Base-by-base conservation (phyloP, 345 rosid genomes). In the Populus euphratica region DNA sequence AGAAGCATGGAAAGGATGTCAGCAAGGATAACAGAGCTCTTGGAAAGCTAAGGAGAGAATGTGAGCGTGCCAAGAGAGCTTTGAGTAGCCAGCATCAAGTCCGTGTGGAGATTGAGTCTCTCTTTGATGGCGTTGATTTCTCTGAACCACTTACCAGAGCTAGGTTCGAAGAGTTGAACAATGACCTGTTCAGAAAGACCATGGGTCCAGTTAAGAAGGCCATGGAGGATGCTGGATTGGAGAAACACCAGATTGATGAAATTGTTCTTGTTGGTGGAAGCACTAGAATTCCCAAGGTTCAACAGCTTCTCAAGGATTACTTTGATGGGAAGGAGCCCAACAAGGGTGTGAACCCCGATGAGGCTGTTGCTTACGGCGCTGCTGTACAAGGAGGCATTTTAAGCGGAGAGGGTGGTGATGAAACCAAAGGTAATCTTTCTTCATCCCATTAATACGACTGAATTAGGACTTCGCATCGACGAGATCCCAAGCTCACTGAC, bases 241-340 rank as follows among this genome's bases (percentile, higher is more conserved):
- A 79, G 62, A 82, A 75, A 74, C 31, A 33, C 2, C 71, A 79
- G 70, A 78, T 78, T 47, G 79, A 82, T 61, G 82, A 82, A 33
- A 82, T 82, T 66, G 77, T 82, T 65, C 80, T 82, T 36, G 85
- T 82, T 21, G 80, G 85, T n/a, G 85, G 82, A 47, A 82, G 85
- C 70, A 82, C 82, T 14, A 71, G 85, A 68, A 82, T 82, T 61
- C 85, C 82, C 2, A 82, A 76, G 66, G 68, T 82, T 52, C 85
- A 82, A 68, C 82, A 82, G 70, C 74, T 82, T 36, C 76, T 82
- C 33, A 78, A 71, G 77, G 81, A 82, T 25, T 82, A 35, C 77
- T 82, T 82, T 27, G 61, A 82, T 16, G 85, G 85, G 14, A 72
- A 82, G 35, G 79, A 80, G 67, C 82, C 82, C 39, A 75, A 70